Percentiles rank a stretch among this genome's conserved stretches.
Conservation (phyloP, 177 flowering plant species). For the Vitis hybrid region DNA sequence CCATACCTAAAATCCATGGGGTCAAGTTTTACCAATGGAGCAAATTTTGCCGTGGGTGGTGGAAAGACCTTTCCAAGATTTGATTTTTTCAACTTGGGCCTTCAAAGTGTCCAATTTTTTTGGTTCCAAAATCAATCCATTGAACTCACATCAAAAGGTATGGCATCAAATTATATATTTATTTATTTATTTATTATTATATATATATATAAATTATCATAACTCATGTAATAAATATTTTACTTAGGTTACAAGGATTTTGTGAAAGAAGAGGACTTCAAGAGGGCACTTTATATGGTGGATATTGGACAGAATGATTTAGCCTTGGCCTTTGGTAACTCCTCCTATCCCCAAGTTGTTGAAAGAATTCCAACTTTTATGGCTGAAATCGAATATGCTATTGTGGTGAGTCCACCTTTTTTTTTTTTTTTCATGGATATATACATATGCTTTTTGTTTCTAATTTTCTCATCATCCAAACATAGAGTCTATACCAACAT, state of each 20-base stretch:
- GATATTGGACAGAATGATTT: conserved; percentile 75
- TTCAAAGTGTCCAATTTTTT: conserved; percentile 52
- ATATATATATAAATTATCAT: too few relatives aligned
- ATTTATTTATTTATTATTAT: too few relatives aligned
- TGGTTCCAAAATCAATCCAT: conserved; percentile 41
- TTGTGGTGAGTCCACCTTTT: conserved; percentile 32
- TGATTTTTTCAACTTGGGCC: conserved; percentile 31
- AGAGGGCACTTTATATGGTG: conserved; percentile 50
- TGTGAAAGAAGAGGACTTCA: conserved; percentile 37
- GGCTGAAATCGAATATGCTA: conserved; percentile 42
- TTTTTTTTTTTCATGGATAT: too few relatives aligned
- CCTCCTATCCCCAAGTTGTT: conserved; percentile 32
- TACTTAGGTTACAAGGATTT: conserved; percentile 33
- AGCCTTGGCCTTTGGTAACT: conserved; percentile 22
- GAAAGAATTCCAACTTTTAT: conserved; percentile 48
- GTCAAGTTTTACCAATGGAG: conserved; percentile 56
- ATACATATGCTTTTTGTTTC: too few relatives aligned
- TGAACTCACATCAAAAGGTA: conserved; percentile 34
- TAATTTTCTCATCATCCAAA: background rate
- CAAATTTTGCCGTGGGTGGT: conserved; percentile 61
- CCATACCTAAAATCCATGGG: conserved; percentile 59
- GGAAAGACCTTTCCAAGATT: conserved; percentile 36
- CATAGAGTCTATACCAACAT: conserved; percentile 37
- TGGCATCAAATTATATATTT: too few relatives aligned
- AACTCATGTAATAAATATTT: too few relatives aligned